Evolutionary conservation across 306 rosid genomes (phyloP), one percentile per base, ranked within the genome.

Genomic region (Cucurbita pepo): DNA sequence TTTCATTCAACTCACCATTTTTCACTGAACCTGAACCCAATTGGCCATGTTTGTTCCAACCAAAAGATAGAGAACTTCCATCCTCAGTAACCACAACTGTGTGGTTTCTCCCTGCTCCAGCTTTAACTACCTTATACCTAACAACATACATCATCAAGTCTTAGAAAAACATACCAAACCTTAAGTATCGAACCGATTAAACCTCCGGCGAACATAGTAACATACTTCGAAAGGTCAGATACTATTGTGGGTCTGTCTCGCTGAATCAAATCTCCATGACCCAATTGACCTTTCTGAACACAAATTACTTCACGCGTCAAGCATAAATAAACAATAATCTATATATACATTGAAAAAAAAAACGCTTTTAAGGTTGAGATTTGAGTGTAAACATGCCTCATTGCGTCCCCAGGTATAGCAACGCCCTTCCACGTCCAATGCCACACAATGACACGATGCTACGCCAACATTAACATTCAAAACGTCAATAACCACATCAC

Each of bases 361-460:
- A 76, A 47, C 11, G 8, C 51, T 19, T 40, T 47, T 34, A 58
- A 83, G 62, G 76, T 64, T 21, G 40, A 81, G 54, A 62, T 16
- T 7, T n/a, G 59, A 71, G 36, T 55, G 18, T 51, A 54, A 41
- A 2, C 88, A 59, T 85, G 69, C 99, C 91, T 94, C 99, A 57
- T 94, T 94, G 41, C 99, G 99, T 60, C 99, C 97, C 99, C 99
- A 94, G 14, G 97, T 91, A 75, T 94, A 94, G 77, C 99, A 94
- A 64, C 97, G 95, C 76, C 99, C 99, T 59, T 86, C 97, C 10
- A 85, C 89, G 67, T 94, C 99, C 87, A 94, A 86, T 10, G 99
- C 99, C 79, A 90, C 95, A 38, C 99, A 94, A 80, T 94, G 99
- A 81, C 96, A 94, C 50, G 99, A 87, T 18, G 79, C 97, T 94